Evolutionary conservation across 2,329 filamentous ascomycete species (phyloP).

Genomic region (Macrophomina pseudophaseolina): DNA sequence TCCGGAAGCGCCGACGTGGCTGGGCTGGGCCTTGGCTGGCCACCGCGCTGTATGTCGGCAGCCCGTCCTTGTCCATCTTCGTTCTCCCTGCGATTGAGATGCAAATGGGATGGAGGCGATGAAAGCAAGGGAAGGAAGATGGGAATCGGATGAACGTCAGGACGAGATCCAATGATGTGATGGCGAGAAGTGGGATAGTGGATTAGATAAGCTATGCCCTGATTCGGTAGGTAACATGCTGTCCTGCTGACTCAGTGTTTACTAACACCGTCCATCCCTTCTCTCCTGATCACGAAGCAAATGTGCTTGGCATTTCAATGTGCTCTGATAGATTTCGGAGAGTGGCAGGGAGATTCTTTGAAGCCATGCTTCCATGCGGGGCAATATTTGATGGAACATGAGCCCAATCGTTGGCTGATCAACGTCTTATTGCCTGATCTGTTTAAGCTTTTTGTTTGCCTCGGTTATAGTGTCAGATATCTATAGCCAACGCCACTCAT

Average conservation of each 20-base stretch:
- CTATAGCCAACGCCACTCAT: too few relatives aligned
- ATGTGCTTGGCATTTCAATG: too few relatives aligned
- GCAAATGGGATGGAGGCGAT: conserved; percentile 24
- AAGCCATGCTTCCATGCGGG: too few relatives aligned
- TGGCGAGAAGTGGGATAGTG: conserved; percentile 6
- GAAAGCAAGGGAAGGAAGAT: conserved; percentile 7
- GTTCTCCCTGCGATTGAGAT: conserved; percentile 6
- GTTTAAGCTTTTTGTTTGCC: too few relatives aligned
- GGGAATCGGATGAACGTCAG: conserved; percentile 23
- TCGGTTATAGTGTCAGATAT: too few relatives aligned
- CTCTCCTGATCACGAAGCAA: too few relatives aligned
- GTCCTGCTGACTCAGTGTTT: not conserved
- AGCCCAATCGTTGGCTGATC: too few relatives aligned
- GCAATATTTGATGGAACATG: too few relatives aligned
- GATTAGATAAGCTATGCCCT: not conserved
- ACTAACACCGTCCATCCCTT: not conserved
- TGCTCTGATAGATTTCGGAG: too few relatives aligned
- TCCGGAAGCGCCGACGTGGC: conserved; percentile 32
- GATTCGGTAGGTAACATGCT: not conserved
- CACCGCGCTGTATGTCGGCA: conserved; percentile 35
- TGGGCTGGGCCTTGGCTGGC: conserved; percentile 32
- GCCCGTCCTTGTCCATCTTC: conserved; percentile 33
- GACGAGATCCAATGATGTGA: conserved; percentile 1
- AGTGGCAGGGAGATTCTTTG: too few relatives aligned
- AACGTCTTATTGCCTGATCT: too few relatives aligned